Conservation (phyloP, 176 grass and related monocot species). For the Poa annua region DNA sequence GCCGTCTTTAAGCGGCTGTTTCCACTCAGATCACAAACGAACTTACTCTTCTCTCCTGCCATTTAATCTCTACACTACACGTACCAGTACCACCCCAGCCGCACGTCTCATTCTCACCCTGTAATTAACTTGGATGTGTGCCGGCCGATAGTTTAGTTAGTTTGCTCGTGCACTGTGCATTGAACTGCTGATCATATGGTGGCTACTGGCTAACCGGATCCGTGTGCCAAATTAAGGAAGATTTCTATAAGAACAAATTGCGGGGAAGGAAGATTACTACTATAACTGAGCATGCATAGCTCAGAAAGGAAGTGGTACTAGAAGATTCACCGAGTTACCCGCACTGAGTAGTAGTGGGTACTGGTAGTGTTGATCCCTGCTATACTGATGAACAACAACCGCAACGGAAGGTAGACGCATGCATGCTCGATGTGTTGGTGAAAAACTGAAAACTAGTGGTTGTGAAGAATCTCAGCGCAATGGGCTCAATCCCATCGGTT, state of each 20-base stretch:
- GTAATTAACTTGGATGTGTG: not conserved
- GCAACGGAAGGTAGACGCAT: not conserved
- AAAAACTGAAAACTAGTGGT: too few relatives aligned
- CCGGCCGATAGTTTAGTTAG: not conserved
- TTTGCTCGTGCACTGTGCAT: not conserved
- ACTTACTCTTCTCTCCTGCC: not conserved
- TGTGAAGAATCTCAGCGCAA: too few relatives aligned
- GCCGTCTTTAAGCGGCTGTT: conserved; percentile 30
- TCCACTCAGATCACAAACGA: not conserved
- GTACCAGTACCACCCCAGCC: not conserved
- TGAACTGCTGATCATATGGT: not conserved
- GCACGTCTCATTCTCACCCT: not conserved
- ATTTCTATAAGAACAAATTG: not conserved
- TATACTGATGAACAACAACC: not conserved
- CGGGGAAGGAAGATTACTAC: not conserved
- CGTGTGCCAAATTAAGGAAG: conserved; percentile 7
- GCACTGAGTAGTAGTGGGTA: not conserved
- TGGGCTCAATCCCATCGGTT: too few relatives aligned
- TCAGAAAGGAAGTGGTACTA: not conserved
- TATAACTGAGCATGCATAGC: not conserved
- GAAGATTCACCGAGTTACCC: not conserved
- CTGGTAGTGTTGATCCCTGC: not conserved
- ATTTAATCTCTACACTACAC: conserved; percentile 35
- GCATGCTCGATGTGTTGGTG: not conserved
- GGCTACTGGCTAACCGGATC: too few relatives aligned